These are phyloP conservation scores for Gossypium arboreum DNA, from an alignment of 345 rosid genomes.

Conservation along the genomic window DNA sequence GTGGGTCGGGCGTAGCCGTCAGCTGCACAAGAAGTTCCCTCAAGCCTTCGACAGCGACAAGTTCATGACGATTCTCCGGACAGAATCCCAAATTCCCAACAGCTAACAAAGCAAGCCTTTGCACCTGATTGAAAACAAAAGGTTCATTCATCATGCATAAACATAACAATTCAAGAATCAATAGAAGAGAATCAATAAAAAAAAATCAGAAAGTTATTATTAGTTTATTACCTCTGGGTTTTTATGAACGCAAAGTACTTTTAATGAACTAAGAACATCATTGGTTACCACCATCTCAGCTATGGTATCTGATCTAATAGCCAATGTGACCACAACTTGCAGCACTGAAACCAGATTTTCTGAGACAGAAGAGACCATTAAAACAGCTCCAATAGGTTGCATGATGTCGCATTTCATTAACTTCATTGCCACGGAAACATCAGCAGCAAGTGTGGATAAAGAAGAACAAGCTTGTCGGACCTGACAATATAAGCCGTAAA, in stretches of 20 bases:
- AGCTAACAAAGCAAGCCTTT: conserved; percentile 77
- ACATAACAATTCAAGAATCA: background rate
- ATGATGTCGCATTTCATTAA: conserved; percentile 93
- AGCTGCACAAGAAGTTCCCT: conserved; percentile 76
- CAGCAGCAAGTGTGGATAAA: conserved; percentile 55
- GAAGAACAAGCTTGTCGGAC: background rate
- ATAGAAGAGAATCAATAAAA: conserved; percentile 14
- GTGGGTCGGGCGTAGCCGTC: conserved; percentile 67
- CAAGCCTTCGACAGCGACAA: conserved; percentile 88
- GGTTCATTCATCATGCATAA: conserved; percentile 15
- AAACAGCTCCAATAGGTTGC: conserved; percentile 84
- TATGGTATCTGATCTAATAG: conserved; percentile 72
- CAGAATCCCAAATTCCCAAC: conserved; percentile 95
- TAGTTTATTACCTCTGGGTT: conserved; percentile 56
- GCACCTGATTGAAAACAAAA: conserved; percentile 51
- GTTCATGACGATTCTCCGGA: conserved; percentile 77
- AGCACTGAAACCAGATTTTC: conserved; percentile 83
- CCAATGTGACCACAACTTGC: conserved; percentile 82
- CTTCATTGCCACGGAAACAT: conserved; percentile 79
- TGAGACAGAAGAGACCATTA: conserved; percentile 52
- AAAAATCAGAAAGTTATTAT: conserved; percentile 11
- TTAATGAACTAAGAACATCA: conserved; percentile 73
- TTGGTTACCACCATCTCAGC: conserved; percentile 85
- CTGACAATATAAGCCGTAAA: conserved; percentile 2
- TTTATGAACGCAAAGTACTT: conserved; percentile 71